These are phyloP conservation scores for Botrytis medusae DNA, from an alignment of 2,329 filamentous ascomycete genomes.

Conservation along the genomic window DNA sequence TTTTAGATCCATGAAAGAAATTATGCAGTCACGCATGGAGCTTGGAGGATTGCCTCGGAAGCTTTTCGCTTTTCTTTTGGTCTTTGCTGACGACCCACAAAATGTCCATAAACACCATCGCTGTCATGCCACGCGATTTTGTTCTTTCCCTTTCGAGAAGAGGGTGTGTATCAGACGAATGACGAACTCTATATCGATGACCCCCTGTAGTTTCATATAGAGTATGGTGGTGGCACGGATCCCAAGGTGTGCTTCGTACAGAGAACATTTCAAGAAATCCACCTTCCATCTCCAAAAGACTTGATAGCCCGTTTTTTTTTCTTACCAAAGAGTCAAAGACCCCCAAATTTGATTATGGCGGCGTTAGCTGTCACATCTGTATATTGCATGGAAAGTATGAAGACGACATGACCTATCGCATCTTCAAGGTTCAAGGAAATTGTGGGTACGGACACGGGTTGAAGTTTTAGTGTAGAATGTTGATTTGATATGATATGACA, in stretches of 20 bases:
- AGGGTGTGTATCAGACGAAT: slow-evolving; percentile 32
- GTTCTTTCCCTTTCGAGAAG: background rate
- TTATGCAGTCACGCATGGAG: slow-evolving; percentile 1
- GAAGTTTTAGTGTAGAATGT: background rate
- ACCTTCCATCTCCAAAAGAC: background rate
- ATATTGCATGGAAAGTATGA: background rate
- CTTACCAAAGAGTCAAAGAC: background rate
- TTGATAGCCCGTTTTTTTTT: background rate
- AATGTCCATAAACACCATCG: slow-evolving; percentile 10
- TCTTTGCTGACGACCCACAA: slow-evolving; percentile 5
- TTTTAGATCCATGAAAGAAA: background rate
- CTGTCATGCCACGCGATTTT: slow-evolving; percentile 28
- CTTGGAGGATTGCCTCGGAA: slow-evolving; percentile 2
- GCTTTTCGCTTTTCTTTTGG: background rate
- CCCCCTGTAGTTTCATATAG: slow-evolving; percentile 31
- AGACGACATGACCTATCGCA: background rate
- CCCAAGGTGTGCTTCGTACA: background rate
- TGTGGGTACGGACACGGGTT: background rate
- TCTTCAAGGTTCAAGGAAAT: background rate
- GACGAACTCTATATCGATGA: slow-evolving; percentile 25
- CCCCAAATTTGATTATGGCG: background rate
- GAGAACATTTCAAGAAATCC: background rate
- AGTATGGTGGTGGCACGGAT: slow-evolving; percentile 10
- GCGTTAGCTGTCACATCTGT: background rate
- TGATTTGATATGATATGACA: background rate